These are phyloP conservation scores for Berberis vulgaris DNA, from an alignment of 164 flowering plant genomes.

Conservation along the genomic window DNA sequence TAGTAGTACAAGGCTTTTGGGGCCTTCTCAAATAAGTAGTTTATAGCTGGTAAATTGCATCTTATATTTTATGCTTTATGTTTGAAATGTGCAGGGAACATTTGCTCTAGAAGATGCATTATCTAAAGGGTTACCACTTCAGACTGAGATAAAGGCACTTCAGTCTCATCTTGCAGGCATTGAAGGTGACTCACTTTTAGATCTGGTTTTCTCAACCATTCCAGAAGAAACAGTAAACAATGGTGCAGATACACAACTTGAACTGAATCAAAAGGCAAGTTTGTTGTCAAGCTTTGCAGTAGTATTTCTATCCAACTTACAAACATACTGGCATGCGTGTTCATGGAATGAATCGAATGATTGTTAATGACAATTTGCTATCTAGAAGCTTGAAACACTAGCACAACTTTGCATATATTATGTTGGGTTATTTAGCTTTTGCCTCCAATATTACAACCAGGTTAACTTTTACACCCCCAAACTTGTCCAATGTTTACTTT, in stretches of 20 bases:
- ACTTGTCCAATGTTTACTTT: too few relatives aligned
- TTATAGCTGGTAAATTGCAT: neutral
- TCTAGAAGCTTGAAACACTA: too few relatives aligned
- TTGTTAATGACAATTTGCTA: too few relatives aligned
- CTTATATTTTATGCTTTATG: neutral
- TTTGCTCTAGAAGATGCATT: conserved; percentile 91
- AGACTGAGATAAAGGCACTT: conserved; percentile 59
- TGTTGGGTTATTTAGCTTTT: too few relatives aligned
- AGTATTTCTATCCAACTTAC: neutral
- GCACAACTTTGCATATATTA: too few relatives aligned
- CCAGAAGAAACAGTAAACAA: conserved; percentile 58
- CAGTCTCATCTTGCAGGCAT: conserved; percentile 51
- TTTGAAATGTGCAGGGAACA: conserved; percentile 49
- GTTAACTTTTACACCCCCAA: too few relatives aligned
- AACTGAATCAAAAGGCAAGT: conserved; percentile 76
- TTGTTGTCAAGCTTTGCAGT: neutral
- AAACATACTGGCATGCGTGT: too few relatives aligned
- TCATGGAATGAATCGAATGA: too few relatives aligned
- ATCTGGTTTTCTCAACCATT: conserved; percentile 76
- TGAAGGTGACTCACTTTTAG: conserved; percentile 66
- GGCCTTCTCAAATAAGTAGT: neutral
- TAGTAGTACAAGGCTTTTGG: neutral
- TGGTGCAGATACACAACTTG: conserved; percentile 66
- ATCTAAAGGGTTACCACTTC: conserved; percentile 76
- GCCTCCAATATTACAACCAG: too few relatives aligned